Conservation (phyloP, 805 yeast species). For the Starmerella khaoyaiensis region DNA sequence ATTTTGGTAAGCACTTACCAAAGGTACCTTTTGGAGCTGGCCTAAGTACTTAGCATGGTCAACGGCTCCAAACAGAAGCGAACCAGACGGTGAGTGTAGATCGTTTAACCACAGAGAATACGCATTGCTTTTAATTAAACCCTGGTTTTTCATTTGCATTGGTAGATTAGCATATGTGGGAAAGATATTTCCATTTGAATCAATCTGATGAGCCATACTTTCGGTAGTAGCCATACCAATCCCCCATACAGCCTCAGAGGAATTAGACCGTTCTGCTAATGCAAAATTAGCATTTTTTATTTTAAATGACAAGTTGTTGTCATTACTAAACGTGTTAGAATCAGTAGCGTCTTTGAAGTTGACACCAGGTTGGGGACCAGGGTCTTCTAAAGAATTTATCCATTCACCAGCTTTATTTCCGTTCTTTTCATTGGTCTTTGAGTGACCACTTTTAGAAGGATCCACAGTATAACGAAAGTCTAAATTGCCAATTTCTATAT, state of each 20-base stretch:
- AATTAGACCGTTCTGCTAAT: conserved; percentile 52
- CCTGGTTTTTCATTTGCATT: conserved; percentile 28
- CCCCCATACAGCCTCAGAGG: conserved; percentile 43
- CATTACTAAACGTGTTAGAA: background rate
- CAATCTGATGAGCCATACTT: conserved; percentile 23
- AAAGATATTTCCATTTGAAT: conserved; percentile 8
- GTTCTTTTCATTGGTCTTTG: background rate
- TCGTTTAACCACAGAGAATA: conserved; percentile 36
- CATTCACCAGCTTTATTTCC: background rate
- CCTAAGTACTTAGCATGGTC: conserved; percentile 33
- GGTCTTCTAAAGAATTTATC: too few relatives aligned
- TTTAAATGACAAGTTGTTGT: background rate
- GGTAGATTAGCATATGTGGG: conserved; percentile 28
- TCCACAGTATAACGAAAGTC: background rate
- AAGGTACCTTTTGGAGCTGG: conserved; percentile 27
- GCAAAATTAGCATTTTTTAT: conserved; percentile 49
- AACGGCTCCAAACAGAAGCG: conserved; percentile 33
- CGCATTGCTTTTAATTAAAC: conserved; percentile 31
- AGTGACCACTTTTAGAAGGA: conserved; percentile 20
- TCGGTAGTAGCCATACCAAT: conserved; percentile 28
- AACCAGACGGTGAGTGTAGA: conserved; percentile 25
- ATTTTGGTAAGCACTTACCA: conserved; percentile 25
- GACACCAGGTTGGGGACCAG: too few relatives aligned
- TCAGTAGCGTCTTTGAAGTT: background rate
- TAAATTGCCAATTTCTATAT: conserved; percentile 34